Evolutionary conservation across 1,284 basidiomycete species (phyloP).

Genomic region (Puccinia novopanici): DNA sequence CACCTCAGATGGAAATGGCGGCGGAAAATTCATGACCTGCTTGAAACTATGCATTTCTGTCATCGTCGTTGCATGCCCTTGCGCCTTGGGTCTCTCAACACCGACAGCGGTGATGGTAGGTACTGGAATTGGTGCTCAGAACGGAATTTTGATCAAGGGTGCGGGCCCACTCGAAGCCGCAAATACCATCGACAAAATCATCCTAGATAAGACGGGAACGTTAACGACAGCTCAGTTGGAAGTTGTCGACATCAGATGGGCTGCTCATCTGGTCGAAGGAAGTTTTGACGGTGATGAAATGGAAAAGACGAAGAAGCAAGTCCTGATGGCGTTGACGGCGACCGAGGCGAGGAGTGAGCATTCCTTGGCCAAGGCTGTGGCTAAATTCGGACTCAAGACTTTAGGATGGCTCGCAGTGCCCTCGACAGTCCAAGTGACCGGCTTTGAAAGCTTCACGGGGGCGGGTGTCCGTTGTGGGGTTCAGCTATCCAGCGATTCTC

Average conservation of each 20-base stretch:
- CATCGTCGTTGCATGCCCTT: conserved; percentile 97
- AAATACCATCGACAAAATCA: conserved; percentile 74
- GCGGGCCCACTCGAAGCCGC: conserved; percentile 91
- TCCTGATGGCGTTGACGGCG: conserved; percentile 70
- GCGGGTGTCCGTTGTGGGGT: conserved; percentile 70
- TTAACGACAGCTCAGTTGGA: conserved; percentile 82
- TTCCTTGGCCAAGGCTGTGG: conserved; percentile 88
- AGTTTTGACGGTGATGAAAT: neutral
- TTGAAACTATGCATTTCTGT: conserved; percentile 97
- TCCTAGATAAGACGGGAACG: conserved; percentile 97
- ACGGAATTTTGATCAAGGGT: conserved; percentile 97
- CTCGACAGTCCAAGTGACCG: conserved; percentile 59
- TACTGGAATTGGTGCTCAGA: conserved; percentile 92
- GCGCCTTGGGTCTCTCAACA: conserved; percentile 91
- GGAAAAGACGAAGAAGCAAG: conserved; percentile 53
- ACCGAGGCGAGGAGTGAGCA: conserved; percentile 92
- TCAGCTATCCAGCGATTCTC: conserved; percentile 50
- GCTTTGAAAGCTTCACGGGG: conserved; percentile 85
- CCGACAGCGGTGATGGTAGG: conserved; percentile 99
- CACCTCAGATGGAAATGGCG: conserved; percentile 13
- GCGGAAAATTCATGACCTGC: conserved; percentile 77
- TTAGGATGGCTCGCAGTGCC: conserved; percentile 63
- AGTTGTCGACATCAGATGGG: conserved; percentile 77
- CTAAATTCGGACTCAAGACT: conserved; percentile 73
- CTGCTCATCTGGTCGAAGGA: conserved; percentile 60